Conservation (phyloP, 768 basidiomycete genomes). For the Roridomyces roridus region DNA sequence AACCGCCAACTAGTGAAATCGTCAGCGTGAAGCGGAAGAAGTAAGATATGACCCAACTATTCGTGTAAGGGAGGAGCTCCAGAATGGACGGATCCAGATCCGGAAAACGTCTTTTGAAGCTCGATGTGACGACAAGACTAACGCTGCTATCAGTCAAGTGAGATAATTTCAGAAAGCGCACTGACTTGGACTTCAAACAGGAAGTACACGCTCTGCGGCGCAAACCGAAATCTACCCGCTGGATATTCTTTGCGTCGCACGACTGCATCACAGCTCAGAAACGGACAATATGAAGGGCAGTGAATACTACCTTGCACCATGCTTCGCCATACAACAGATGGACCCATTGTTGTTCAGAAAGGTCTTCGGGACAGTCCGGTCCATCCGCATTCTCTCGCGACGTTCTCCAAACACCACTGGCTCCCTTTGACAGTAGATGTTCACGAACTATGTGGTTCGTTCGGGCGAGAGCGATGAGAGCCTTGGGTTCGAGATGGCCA, state of each 20-base stretch:
- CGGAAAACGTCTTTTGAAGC: conserved; percentile 33
- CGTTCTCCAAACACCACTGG: conserved; percentile 33
- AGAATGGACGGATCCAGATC: conserved; percentile 32
- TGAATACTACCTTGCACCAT: conserved; percentile 23
- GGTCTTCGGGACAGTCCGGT: conserved; percentile 29
- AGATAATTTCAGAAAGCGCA: neutral
- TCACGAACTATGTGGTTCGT: conserved; percentile 34
- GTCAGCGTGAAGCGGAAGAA: neutral
- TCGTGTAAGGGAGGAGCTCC: conserved; percentile 37
- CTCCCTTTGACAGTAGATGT: conserved; percentile 27
- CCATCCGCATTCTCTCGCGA: conserved; percentile 19
- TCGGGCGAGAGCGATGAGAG: conserved; percentile 36
- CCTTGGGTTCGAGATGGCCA: conserved; percentile 33
- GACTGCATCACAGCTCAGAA: conserved; percentile 4
- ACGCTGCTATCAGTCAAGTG: neutral
- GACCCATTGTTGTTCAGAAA: conserved; percentile 35
- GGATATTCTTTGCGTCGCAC: conserved; percentile 21
- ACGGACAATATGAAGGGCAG: neutral
- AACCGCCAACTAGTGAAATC: conserved; percentile 33
- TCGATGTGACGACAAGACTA: conserved; percentile 35
- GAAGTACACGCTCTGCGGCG: conserved; percentile 20
- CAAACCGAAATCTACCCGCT: conserved; percentile 24
- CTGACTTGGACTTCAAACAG: conserved; percentile 27
- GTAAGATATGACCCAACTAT: conserved; percentile 28
- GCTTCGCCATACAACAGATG: conserved; percentile 30